phyloP scores from a whole-genome alignment of 1,284 basidiomycete genomes.

The Wallemia mellicola region DNA sequence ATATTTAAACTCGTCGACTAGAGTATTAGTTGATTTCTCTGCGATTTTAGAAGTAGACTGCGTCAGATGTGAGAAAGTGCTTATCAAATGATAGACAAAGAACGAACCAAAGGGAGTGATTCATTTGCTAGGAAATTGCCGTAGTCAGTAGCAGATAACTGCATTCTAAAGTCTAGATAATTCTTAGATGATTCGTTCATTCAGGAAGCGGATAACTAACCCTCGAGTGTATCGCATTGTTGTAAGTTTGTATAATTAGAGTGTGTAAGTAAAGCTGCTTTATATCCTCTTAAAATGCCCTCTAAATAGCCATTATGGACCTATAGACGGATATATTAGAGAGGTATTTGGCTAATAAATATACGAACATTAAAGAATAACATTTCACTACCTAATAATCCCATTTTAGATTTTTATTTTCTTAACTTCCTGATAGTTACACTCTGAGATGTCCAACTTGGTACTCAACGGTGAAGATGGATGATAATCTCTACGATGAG shows the following conservation, averaged over 20 bases:
- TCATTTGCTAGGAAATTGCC: constrained; percentile 96
- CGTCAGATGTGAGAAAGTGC: not conserved
- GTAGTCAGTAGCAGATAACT: constrained; percentile 86
- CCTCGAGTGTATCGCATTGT: constrained; percentile 93
- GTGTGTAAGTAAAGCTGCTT: constrained; percentile 62
- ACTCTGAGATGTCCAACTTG: no score
- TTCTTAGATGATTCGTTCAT: not conserved
- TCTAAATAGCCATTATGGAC: constrained; percentile 59
- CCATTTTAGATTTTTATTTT: not conserved
- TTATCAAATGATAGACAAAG: not conserved
- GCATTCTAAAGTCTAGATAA: constrained; percentile 54
- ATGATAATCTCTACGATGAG: not conserved
- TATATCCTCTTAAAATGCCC: constrained; percentile 81
- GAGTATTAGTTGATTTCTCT: constrained; percentile 74
- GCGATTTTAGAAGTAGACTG: constrained; percentile 68
- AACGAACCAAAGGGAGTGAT: constrained; percentile 38
- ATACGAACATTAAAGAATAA: constrained; percentile 49
- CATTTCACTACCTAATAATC: not conserved
- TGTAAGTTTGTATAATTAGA: constrained; percentile 75
- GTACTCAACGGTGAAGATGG: not conserved
- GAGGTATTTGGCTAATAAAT: no score
- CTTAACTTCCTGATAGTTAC: no score
- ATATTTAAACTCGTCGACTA: constrained; percentile 94
- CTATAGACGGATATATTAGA: no score
- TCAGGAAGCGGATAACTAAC: constrained; percentile 23